phyloP scores from a whole-genome alignment of 306 rosid genomes.

The Lathyrus tuberosus region DNA sequence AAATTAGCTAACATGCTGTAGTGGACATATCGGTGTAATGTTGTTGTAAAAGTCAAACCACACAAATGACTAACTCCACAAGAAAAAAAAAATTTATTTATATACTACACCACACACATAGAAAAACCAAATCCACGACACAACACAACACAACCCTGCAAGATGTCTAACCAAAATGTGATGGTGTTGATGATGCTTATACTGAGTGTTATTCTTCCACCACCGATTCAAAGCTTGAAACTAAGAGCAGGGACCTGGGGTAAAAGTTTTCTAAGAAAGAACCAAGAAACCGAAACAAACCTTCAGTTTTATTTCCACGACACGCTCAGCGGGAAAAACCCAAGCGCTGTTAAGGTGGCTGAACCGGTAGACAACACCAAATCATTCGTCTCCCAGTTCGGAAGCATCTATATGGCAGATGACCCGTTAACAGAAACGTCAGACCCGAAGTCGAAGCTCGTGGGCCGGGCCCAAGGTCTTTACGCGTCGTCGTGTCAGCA shows the following conservation, averaged over 20 bases:
- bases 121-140: background rate
- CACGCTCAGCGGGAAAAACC: slow-evolving; percentile 66
- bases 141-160: background rate
- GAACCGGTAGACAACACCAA: slow-evolving; percentile 45
- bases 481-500: slow-evolving; percentile 68
- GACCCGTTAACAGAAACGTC: slow-evolving; percentile 72
- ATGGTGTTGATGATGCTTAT: slow-evolving; percentile 24
- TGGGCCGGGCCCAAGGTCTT: slow-evolving; percentile 83
- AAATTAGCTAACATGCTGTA: too few species aligned
- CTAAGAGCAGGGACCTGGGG: slow-evolving; percentile 46
- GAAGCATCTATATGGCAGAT: slow-evolving; percentile 64
- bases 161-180: slow-evolving; percentile 48
- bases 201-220: slow-evolving; percentile 16
- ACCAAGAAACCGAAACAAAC: slow-evolving; percentile 51
- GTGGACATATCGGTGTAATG: too few species aligned
- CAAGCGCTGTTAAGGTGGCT: slow-evolving; percentile 66
- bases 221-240: slow-evolving; percentile 23
- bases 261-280: slow-evolving; percentile 11
- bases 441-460: slow-evolving; percentile 66
- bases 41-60: background rate
- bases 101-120: slow-evolving; percentile 1
- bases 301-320: slow-evolving; percentile 90
- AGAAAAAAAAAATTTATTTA: background rate
- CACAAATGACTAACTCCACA: background rate
- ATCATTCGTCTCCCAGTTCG: slow-evolving; percentile 56